These are phyloP conservation scores for Lipomyces sp. DNA, from an alignment of 805 yeast genomes.

Conservation along the genomic window DNA sequence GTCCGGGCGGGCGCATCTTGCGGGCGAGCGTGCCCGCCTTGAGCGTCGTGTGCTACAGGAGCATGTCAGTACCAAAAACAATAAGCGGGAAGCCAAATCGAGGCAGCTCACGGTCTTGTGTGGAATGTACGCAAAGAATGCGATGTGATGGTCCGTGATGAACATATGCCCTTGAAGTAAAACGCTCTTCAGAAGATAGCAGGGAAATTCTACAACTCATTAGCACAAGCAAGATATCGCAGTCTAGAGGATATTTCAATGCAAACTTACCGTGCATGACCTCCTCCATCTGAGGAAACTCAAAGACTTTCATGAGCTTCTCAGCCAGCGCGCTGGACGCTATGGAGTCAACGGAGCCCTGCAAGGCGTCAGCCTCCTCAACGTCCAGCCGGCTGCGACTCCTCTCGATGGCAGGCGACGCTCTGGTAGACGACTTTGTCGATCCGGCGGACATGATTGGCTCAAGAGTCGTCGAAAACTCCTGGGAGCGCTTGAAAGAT, in stretches of 20 bases:
- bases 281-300: conserved; percentile 18
- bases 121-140: conserved; percentile 80
- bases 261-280: conserved; percentile 29
- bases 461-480: not conserved
- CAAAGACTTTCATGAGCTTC: conserved; percentile 18
- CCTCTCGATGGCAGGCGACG: not conserved
- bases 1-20: conserved; percentile 40
- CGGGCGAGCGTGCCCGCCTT: conserved; percentile 52
- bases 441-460: conserved; percentile 17
- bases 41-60: conserved; percentile 33
- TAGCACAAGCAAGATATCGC: not conserved
- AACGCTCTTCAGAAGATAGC: conserved; percentile 82
- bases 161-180: conserved; percentile 82
- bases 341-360: conserved; percentile 13
- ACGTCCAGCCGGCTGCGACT: not conserved
- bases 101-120: conserved; percentile 41
- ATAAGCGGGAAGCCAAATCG: not conserved
- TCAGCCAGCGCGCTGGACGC: conserved; percentile 11
- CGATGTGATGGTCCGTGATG: conserved; percentile 58
- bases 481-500: not conserved
- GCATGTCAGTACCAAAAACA: not conserved
- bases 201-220: conserved; percentile 57
- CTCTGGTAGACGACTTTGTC: not conserved
- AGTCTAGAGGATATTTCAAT: conserved; percentile 3
- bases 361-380: not conserved